A percentile compares a stretch with the other conserved stretches of the same genome.
Evolutionary conservation across 495 filamentous ascomycete genomes (phyloP).

Genomic region (Parathielavia appendiculata): DNA sequence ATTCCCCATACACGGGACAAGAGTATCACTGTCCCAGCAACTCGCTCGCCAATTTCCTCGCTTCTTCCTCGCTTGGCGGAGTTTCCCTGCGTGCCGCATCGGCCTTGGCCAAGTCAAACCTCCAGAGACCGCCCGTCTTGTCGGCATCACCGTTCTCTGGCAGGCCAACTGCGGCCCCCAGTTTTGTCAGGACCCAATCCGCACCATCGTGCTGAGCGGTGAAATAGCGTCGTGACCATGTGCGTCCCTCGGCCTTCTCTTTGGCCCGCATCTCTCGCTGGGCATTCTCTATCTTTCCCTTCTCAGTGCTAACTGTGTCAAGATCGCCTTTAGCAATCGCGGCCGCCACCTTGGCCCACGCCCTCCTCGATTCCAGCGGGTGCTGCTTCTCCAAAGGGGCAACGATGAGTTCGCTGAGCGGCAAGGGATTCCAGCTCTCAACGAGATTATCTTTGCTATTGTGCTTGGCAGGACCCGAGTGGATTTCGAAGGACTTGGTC

Average conservation of each 20-base stretch:
- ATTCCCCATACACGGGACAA: no score
- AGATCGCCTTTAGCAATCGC: constrained; percentile 78
- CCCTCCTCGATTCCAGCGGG: constrained; percentile 77
- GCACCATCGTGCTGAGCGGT: constrained; percentile 43
- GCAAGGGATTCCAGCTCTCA: constrained; percentile 62
- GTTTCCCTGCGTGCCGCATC: constrained; percentile 38
- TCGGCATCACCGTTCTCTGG: constrained; percentile 58
- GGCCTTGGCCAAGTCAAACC: constrained; percentile 67
- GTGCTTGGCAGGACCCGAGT: constrained; percentile 63
- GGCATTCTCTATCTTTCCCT: constrained; percentile 83
- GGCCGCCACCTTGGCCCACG: constrained; percentile 79
- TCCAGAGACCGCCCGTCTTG: constrained; percentile 85
- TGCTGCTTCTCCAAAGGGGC: constrained; percentile 77
- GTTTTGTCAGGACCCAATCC: constrained; percentile 51
- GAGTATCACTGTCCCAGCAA: constrained; percentile 39
- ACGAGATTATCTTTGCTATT: constrained; percentile 47
- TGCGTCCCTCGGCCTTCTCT: constrained; percentile 70
- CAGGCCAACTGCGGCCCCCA: constrained; percentile 56
- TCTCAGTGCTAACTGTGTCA: constrained; percentile 70
- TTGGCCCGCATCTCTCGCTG: constrained; percentile 79
- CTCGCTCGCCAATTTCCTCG: constrained; percentile 33
- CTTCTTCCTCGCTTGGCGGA: constrained; percentile 38
- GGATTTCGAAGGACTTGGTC: constrained; percentile 78
- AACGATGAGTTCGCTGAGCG: constrained; percentile 64
- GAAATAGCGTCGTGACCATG: constrained; percentile 88